Percentiles rank a stretch among this genome's conserved stretches.
Conservation (phyloP, 176 grass and related monocot species). For the Juncus effusus region DNA sequence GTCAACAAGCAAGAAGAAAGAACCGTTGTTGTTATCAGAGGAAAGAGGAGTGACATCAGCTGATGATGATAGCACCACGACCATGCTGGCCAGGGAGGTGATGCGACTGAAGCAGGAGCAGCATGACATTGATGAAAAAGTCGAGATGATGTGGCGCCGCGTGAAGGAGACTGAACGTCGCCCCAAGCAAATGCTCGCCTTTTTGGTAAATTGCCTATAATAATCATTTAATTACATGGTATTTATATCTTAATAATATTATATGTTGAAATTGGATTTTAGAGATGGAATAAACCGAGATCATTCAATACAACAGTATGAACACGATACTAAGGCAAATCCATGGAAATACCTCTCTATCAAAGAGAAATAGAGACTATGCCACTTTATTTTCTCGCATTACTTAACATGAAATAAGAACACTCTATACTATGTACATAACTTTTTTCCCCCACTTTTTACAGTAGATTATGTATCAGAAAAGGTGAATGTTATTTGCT, state of each 20-base stretch:
- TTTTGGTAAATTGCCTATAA: slow-evolving; percentile 28
- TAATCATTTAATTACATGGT: neutral
- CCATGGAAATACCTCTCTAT: too few species aligned
- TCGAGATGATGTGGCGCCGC: slow-evolving; percentile 56
- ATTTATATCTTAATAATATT: neutral
- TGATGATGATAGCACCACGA: slow-evolving; percentile 18
- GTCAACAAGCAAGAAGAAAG: slow-evolving; percentile 23
- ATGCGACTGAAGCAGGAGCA: slow-evolving; percentile 51
- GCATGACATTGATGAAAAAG: slow-evolving; percentile 43
- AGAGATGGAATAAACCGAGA: too few species aligned
- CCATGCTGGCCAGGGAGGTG: slow-evolving; percentile 62
- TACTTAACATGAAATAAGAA: too few species aligned
- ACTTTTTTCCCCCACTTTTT: too few species aligned
- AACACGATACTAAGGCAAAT: too few species aligned
- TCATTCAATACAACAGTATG: too few species aligned
- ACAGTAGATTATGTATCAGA: too few species aligned
- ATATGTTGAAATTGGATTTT: too few species aligned
- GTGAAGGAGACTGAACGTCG: slow-evolving; percentile 65
- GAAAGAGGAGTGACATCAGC: neutral
- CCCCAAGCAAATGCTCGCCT: slow-evolving; percentile 79
- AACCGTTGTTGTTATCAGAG: slow-evolving; percentile 1
- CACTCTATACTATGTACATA: too few species aligned
- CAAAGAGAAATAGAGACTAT: too few species aligned
- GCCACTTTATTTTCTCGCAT: too few species aligned
- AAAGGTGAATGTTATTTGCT: too few species aligned